These are phyloP conservation scores for Tricladium varicosporioides DNA, from an alignment of 2,329 filamentous ascomycete genomes.

Conservation along the genomic window DNA sequence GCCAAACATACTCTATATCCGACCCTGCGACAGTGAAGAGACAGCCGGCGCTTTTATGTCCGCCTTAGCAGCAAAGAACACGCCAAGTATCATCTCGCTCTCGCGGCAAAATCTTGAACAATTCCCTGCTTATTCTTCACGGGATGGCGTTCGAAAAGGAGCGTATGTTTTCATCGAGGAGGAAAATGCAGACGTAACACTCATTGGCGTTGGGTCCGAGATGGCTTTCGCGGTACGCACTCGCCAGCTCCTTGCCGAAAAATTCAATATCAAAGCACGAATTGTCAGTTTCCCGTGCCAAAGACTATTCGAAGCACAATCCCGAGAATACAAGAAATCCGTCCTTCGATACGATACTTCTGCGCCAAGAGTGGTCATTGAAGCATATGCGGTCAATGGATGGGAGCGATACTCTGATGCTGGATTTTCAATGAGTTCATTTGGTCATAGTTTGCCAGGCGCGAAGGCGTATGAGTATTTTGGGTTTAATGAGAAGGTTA, in stretches of 20 bases:
- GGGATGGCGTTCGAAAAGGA: too few species aligned
- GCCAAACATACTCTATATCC: too few species aligned
- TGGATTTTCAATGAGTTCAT: constrained; percentile 50
- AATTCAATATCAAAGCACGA: constrained; percentile 36
- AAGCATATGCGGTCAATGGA: constrained; percentile 55
- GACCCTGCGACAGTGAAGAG: too few species aligned
- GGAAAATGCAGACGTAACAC: too few species aligned
- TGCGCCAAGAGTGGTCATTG: constrained; percentile 53
- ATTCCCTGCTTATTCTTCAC: too few species aligned
- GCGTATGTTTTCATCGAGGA: too few species aligned
- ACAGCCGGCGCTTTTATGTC: too few species aligned
- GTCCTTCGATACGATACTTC: constrained; percentile 43
- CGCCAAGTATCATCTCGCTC: too few species aligned
- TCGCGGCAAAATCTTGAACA: too few species aligned
- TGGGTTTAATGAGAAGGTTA: constrained; percentile 47
- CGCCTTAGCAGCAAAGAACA: too few species aligned
- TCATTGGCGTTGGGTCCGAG: constrained; percentile 37
- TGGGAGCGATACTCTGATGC: constrained; percentile 62
- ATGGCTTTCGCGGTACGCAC: constrained; percentile 43
- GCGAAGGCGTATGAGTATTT: constrained; percentile 55
- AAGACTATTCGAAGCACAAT: constrained; percentile 43
- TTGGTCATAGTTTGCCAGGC: constrained; percentile 56
- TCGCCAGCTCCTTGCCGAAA: constrained; percentile 38
- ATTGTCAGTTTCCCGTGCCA: constrained; percentile 46
- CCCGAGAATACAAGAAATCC: constrained; percentile 43